Percentiles rank a stretch among this genome's conserved stretches.
These are phyloP conservation scores for Lepidium sativum DNA, from an alignment of 345 rosid species.

Conservation along the genomic window DNA sequence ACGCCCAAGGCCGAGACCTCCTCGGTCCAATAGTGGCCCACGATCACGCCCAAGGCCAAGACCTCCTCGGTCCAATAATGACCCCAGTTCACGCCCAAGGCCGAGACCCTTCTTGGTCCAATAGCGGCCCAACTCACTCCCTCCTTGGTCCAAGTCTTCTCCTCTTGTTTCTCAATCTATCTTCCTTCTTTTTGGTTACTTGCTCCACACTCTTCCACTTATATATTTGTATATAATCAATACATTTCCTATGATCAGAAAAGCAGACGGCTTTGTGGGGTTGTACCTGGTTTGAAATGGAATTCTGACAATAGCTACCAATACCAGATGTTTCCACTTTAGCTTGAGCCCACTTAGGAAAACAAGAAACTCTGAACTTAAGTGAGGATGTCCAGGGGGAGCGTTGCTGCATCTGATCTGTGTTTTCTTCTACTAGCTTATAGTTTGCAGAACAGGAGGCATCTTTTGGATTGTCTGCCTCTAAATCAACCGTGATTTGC, in stretches of 20 bases:
- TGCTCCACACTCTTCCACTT: no score
- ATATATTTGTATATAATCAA: no score
- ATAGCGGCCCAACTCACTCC: no score
- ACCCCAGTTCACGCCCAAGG: no score
- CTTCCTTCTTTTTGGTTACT: no score
- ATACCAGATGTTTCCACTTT: constrained; percentile 36
- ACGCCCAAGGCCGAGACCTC: no score
- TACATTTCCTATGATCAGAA: constrained; percentile 2
- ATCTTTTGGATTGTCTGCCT: constrained; percentile 34
- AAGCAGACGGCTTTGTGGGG: constrained; percentile 1
- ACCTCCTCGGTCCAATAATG: no score
- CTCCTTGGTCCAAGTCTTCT: no score
- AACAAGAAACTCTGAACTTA: constrained; percentile 67
- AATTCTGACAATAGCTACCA: constrained; percentile 26
- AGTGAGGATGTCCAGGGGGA: constrained; percentile 49
- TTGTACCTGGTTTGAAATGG: constrained; percentile 46
- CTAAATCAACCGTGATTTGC: constrained; percentile 29
- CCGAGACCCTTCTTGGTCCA: no score
- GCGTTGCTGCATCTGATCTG: constrained; percentile 19
- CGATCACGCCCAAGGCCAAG: no score
- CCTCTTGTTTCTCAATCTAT: no score
- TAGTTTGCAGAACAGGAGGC: constrained; percentile 14
- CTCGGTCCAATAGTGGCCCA: no score
- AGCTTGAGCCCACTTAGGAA: constrained; percentile 84
- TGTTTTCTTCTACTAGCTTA: constrained; percentile 20